Base-by-base conservation (phyloP, 208 protist species). In the Trypanosoma scelopori region DNA sequence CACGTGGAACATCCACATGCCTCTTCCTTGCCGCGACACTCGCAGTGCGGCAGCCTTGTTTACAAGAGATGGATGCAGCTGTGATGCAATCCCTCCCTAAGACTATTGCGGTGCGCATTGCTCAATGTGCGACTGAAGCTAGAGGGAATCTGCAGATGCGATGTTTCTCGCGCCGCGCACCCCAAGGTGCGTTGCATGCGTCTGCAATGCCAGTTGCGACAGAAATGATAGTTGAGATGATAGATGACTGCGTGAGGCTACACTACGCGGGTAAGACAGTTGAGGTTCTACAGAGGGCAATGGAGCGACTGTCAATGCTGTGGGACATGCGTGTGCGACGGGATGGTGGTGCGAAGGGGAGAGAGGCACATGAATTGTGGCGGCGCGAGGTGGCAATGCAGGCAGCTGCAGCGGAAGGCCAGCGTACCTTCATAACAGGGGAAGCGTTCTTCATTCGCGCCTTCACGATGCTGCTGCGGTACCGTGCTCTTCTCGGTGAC, bases 381-480 rank as follows among this genome's bases (percentile, higher is more conserved):
- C 35, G 22, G 12, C 28, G 22, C 28, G 50, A 25, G 1, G 51
- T 67, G 25, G 28, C 20, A 15, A 32, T n/a, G 20, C 50, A 56
- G 37, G 16, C 7, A 18, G 41, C 30, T 16, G 5, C 15, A 30
- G 20, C 20, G 7, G n/a, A 51, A 37, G 32, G 6, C 25, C 4
- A 23, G 22, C 20, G 58, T 32, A 28, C 32, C 16, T 69, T 69
- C 43, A 46, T n/a, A 7, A 69, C 63, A 45, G 15, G n/a, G 16
- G 52, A 69, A 23, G 37, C 52, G 0, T 91, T 91, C 41, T 69
- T 82, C 23, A 28, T 71, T 0, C 76, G 76, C 22, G 39, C 87
- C 41, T 82, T 82, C 58, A 75, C 67, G 3, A 70, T 88, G 63
- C 62, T 85, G 3, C 70, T 87, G 30, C 81, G 85, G 20, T 91